Conservation (phyloP, 2,329 filamentous ascomycete genomes). For the Cordyceps farinosa region DNA sequence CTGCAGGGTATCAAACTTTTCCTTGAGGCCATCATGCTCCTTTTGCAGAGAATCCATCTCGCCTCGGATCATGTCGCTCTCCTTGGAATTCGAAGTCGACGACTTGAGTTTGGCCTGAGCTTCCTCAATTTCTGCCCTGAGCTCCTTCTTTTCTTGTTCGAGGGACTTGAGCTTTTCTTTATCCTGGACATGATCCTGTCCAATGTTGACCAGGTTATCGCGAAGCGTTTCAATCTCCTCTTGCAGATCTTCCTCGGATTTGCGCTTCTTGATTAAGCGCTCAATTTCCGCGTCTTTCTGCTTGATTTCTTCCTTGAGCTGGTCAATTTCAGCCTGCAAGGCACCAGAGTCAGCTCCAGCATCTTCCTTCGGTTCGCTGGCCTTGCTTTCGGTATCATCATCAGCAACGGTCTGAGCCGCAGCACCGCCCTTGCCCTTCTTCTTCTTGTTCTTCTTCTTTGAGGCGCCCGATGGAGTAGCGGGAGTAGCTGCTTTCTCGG, state of each 20-base stretch:
- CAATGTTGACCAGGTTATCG: slow-evolving; percentile 74
- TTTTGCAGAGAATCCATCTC: slow-evolving; percentile 56
- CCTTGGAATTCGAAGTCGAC: slow-evolving; percentile 33
- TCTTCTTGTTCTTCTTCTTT: slow-evolving; percentile 71
- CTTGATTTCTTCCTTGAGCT: slow-evolving; percentile 51
- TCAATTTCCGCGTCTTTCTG: slow-evolving; percentile 72
- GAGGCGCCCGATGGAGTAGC: slow-evolving; percentile 25
- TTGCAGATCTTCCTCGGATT: slow-evolving; percentile 71
- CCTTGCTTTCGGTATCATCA: slow-evolving; percentile 35
- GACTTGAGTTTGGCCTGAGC: slow-evolving; percentile 67
- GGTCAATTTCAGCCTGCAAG: slow-evolving; percentile 47
- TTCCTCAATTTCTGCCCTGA: slow-evolving; percentile 60
- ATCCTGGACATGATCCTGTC: slow-evolving; percentile 78
- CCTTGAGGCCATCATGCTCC: slow-evolving; percentile 65
- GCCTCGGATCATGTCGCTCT: slow-evolving; percentile 52
- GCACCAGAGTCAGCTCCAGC: slow-evolving; percentile 34
- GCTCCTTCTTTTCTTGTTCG: slow-evolving; percentile 61
- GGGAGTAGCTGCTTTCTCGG: slow-evolving; percentile 20
- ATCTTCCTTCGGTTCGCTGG: slow-evolving; percentile 36
- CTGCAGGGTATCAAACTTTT: slow-evolving; percentile 66
- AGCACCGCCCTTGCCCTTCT: slow-evolving; percentile 70
- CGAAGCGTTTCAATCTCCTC: slow-evolving; percentile 84
- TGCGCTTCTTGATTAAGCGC: slow-evolving; percentile 63
- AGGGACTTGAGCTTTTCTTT: slow-evolving; percentile 74
- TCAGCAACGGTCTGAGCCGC: slow-evolving; percentile 23